These are phyloP conservation scores for Ceratocystis variospora DNA, from an alignment of 2,329 filamentous ascomycete genomes.

Conservation along the genomic window DNA sequence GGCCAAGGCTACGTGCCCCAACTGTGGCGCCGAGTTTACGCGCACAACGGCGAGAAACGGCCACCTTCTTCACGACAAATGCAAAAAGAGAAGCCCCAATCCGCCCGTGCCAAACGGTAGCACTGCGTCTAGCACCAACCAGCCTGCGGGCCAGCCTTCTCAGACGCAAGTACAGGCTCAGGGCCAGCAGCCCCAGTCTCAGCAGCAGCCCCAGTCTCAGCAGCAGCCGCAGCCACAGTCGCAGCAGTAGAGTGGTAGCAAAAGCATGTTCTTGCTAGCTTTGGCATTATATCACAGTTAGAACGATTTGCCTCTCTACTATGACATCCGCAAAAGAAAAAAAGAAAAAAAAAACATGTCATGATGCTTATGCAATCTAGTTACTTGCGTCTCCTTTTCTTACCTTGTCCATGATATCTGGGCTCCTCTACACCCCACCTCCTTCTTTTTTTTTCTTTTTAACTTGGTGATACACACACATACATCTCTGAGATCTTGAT, in stretches of 20 bases:
- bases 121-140: slow-evolving; percentile 7
- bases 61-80: slow-evolving; percentile 76
- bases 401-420: background rate
- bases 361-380: slow-evolving; percentile 5
- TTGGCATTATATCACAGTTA: background rate
- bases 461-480: background rate
- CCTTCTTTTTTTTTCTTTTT: background rate
- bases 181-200: background rate
- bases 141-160: background rate
- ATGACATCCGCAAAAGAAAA: background rate
- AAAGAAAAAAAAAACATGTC: background rate
- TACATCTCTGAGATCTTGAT: background rate
- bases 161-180: slow-evolving; percentile 1
- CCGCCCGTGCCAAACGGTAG: slow-evolving; percentile 4
- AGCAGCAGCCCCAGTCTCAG: background rate
- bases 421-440: background rate
- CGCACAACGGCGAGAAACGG: slow-evolving; percentile 79
- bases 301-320: background rate
- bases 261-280: background rate
- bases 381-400: background rate
- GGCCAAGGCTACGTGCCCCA: slow-evolving; percentile 74
- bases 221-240: background rate
- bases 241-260: slow-evolving; percentile 1
- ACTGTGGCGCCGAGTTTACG: slow-evolving; percentile 88
- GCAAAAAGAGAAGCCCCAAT: slow-evolving; percentile 45